Conservation (phyloP, 805 yeast species). For the Cyberlindnera nakhonratchasimensis region DNA sequence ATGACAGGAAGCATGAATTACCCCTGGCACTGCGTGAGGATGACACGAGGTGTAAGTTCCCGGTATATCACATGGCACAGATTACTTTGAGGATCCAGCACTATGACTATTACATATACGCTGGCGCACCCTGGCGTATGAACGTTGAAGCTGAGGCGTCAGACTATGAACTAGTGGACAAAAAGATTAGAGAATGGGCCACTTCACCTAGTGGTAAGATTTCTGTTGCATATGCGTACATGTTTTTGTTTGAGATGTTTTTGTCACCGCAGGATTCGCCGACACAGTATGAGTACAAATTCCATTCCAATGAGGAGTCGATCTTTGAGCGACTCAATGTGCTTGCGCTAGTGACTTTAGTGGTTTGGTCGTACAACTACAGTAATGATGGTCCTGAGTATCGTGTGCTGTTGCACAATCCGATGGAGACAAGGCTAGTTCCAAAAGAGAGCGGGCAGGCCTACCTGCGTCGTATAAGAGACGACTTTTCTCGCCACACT, state of each 20-base stretch:
- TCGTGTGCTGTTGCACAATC: conserved; percentile 24
- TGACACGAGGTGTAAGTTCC: conserved; percentile 55
- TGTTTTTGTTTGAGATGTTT: conserved; percentile 59
- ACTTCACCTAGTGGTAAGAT: conserved; percentile 44
- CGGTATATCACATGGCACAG: conserved; percentile 71
- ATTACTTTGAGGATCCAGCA: conserved; percentile 68
- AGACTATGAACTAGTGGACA: conserved; percentile 47
- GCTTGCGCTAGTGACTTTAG: conserved; percentile 30
- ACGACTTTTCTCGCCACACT: conserved; percentile 35
- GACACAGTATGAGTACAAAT: conserved; percentile 38
- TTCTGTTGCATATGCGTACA: conserved; percentile 57
- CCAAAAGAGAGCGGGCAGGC: conserved; percentile 48
- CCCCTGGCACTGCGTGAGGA: conserved; percentile 26
- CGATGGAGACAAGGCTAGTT: conserved; percentile 18
- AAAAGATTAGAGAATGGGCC: conserved; percentile 53
- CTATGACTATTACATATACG: conserved; percentile 72
- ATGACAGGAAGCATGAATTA: conserved; percentile 10
- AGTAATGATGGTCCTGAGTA: conserved; percentile 46
- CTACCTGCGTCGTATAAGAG: conserved; percentile 47
- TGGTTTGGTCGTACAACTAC: conserved; percentile 52
- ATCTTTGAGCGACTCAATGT: conserved; percentile 38
- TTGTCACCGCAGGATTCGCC: conserved; percentile 47
- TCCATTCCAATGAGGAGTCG: conserved; percentile 51
- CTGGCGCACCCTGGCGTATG: conserved; percentile 83
- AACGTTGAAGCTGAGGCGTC: conserved; percentile 54